Evolutionary conservation across 2,329 filamentous ascomycete genomes (phyloP).

Genomic region (Bimuria novae-zelandiae): DNA sequence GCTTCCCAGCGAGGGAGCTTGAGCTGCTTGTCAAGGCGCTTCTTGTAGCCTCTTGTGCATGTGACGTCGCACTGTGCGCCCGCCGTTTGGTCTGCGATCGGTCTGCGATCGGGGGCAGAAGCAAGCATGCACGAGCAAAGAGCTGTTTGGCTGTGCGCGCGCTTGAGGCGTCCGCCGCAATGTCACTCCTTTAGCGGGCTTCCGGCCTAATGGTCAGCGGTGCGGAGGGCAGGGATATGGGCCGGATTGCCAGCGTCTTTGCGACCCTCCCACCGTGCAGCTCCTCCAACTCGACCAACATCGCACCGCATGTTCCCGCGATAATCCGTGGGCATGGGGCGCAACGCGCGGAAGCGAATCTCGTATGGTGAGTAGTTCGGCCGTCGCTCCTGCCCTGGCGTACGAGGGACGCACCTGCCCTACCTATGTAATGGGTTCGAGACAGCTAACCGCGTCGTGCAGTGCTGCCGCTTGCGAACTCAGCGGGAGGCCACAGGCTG

Average conservation of each 20-base stretch:
- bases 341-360: constrained; percentile 59
- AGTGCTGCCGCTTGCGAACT: constrained; percentile 76
- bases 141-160: not conserved
- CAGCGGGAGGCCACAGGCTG: constrained; percentile 82
- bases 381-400: too few relatives aligned
- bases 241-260: not conserved
- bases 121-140: not conserved
- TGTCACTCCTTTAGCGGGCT: not conserved
- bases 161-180: constrained; percentile 3
- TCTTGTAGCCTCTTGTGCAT: not conserved
- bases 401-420: too few relatives aligned
- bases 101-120: not conserved
- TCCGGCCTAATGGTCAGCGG: not conserved
- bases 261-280: too few relatives aligned
- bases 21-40: not conserved
- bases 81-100: not conserved
- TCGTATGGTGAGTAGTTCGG: constrained; percentile 58
- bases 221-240: constrained; percentile 3
- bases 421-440: constrained; percentile 7
- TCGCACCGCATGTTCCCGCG: constrained; percentile 25
- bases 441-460: constrained; percentile 22
- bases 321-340: constrained; percentile 49
- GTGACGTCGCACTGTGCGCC: constrained; percentile 7
- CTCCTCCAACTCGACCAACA: not conserved
- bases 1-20: not conserved